Conservation (phyloP, 306 rosid species). For the Vigna mungo region DNA sequence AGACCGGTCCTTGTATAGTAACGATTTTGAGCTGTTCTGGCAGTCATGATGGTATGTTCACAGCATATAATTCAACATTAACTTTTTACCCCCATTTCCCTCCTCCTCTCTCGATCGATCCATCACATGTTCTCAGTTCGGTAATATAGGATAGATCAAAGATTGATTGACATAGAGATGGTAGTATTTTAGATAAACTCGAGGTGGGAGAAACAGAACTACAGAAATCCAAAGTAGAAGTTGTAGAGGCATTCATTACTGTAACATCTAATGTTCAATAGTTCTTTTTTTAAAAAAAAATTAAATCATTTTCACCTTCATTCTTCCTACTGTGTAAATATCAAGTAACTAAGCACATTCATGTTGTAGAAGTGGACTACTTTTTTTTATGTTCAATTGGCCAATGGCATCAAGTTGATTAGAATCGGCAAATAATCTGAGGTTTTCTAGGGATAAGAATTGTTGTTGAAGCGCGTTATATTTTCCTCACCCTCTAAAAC, state of each 20-base stretch:
- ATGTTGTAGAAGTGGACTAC: not conserved
- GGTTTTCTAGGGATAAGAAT: slow-evolving; percentile 3
- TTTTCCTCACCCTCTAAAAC: not conserved
- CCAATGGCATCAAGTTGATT: slow-evolving; percentile 14
- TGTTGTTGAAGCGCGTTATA: not conserved
- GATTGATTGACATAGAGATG: slow-evolving; percentile 74
- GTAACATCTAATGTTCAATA: slow-evolving; percentile 58
- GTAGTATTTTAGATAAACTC: slow-evolving; percentile 48
- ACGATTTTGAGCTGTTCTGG: slow-evolving; percentile 96
- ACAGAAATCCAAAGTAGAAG: slow-evolving; percentile 43
- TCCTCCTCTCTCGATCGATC: slow-evolving; percentile 40
- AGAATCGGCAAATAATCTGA: slow-evolving; percentile 32
- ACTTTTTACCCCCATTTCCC: slow-evolving; percentile 40
- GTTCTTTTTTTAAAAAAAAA: not conserved
- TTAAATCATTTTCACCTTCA: slow-evolving; percentile 38
- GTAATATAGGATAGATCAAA: slow-evolving; percentile 60
- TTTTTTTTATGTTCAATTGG: slow-evolving; percentile 30
- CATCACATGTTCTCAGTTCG: slow-evolving; percentile 44
- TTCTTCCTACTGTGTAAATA: slow-evolving; percentile 55
- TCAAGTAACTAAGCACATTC: slow-evolving; percentile 41
- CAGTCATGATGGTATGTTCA: slow-evolving; percentile 72
- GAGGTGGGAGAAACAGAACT: slow-evolving; percentile 49
- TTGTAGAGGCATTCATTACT: slow-evolving; percentile 56
- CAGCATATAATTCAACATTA: slow-evolving; percentile 55
- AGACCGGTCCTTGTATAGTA: slow-evolving; percentile 98